Conservation (phyloP, 2,329 filamentous ascomycete species). For the Tolypocladium cylindrosporum region DNA sequence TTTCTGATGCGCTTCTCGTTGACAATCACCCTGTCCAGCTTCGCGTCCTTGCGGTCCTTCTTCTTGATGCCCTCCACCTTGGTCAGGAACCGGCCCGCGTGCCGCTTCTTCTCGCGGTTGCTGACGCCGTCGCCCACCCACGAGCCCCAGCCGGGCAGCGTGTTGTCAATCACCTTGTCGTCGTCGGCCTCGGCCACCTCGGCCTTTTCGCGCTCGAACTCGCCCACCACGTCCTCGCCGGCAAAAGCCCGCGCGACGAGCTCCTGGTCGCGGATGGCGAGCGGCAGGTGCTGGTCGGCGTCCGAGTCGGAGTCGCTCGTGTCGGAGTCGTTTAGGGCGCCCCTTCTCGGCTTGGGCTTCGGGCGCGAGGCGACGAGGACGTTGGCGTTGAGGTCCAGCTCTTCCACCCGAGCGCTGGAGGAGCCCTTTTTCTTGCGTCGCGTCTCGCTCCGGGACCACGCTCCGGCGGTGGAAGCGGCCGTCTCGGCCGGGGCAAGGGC, state of each 20-base stretch:
- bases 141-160: slow-evolving; percentile 88
- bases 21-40: slow-evolving; percentile 77
- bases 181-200: slow-evolving; percentile 64
- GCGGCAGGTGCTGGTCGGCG: slow-evolving; percentile 39
- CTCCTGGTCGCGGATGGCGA: slow-evolving; percentile 50
- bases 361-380: slow-evolving; percentile 19
- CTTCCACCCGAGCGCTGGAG: slow-evolving; percentile 17
- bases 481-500: slow-evolving; percentile 8
- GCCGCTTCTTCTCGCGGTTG: slow-evolving; percentile 55
- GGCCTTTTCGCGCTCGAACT: slow-evolving; percentile 75
- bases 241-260: slow-evolving; percentile 81
- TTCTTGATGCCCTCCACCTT: slow-evolving; percentile 66
- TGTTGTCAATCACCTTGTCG: slow-evolving; percentile 71
- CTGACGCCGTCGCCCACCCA: slow-evolving; percentile 82
- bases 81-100: slow-evolving; percentile 51
- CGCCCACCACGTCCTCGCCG: slow-evolving; percentile 71
- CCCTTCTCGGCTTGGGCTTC: slow-evolving; percentile 18
- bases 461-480: slow-evolving; percentile 21
- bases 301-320: slow-evolving; percentile 31
- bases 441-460: slow-evolving; percentile 30
- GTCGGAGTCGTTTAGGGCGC: slow-evolving; percentile 17
- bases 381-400: slow-evolving; percentile 30
- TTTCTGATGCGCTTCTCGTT: slow-evolving; percentile 88
- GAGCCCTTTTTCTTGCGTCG: slow-evolving; percentile 28
- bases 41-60: slow-evolving; percentile 70